These are phyloP conservation scores for Aspergillus sp. DNA, from an alignment of 2,329 filamentous ascomycete species.

Conservation along the genomic window DNA sequence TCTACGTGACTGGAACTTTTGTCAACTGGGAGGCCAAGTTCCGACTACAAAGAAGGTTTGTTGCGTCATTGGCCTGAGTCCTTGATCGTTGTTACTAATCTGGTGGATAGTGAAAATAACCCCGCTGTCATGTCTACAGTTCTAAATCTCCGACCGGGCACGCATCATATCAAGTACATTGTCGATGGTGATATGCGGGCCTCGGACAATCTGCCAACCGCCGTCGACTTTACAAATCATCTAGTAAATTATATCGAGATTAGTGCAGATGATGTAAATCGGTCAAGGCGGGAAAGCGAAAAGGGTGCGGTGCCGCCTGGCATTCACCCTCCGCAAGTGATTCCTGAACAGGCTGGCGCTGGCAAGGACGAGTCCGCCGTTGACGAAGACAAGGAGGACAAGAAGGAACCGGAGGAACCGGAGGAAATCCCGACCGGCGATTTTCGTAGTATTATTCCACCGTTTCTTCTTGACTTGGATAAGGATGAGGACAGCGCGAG, in stretches of 20 bases:
- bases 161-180: slow-evolving; percentile 94
- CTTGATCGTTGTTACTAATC: slow-evolving; percentile 17
- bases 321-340: slow-evolving; percentile 50
- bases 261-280: slow-evolving; percentile 69
- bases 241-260: slow-evolving; percentile 98
- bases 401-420: slow-evolving; percentile 58
- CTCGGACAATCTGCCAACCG: slow-evolving; percentile 84
- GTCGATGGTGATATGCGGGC: slow-evolving; percentile 94
- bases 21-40: slow-evolving; percentile 98
- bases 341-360: slow-evolving; percentile 40
- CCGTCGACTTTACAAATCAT: slow-evolving; percentile 97
- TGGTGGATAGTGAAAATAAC: slow-evolving; percentile 45
- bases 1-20: slow-evolving; percentile 97
- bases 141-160: slow-evolving; percentile 85
- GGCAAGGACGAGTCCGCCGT: slow-evolving; percentile 40
- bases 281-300: slow-evolving; percentile 41
- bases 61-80: slow-evolving; percentile 31
- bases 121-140: slow-evolving; percentile 72
- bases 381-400: slow-evolving; percentile 48
- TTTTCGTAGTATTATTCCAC: slow-evolving; percentile 77
- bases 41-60: slow-evolving; percentile 81
- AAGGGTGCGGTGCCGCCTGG: slow-evolving; percentile 41
- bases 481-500: slow-evolving; percentile 75
- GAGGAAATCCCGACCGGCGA: slow-evolving; percentile 61
- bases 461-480: slow-evolving; percentile 83